Evolutionary conservation across 129 eudicot genomes (phyloP), one percentile per base, ranked within the genome.

Genomic region (Ambrosia artemisiifolia): DNA sequence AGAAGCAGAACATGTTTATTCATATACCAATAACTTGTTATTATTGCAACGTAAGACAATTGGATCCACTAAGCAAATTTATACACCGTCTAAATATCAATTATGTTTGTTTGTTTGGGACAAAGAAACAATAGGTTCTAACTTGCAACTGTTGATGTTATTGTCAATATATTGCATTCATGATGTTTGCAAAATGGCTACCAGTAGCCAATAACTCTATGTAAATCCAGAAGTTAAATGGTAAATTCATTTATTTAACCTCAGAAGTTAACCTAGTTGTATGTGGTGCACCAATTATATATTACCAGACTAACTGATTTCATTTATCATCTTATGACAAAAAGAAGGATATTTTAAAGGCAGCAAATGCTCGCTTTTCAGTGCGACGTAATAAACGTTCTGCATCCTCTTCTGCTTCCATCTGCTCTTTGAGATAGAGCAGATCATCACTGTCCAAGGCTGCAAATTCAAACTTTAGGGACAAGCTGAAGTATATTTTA

Each of bases 381-480:
- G 98, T 89, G 67, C 96, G 96, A 20, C 95, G 95, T 65, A 93
- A 71, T 67, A 93, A 86, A 44, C 96, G 98, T 74, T 92, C 98
- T 6, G 98, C 98, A 62, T 92, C 98, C 77, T 89, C 92, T 87
- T 93, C 98, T 62, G 98, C 98, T 80, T 93, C 98, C 98, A 93
- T 93, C 81, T 93, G 98, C 86, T 93, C 98, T 76, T 93, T 93
- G 63, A 93, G 98, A 87, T 93, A 93, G 67, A 93, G 96, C 78
- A 93, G 85, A 77, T 93, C 98, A 67, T 93, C 98, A 73, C 98
- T 93, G 82, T 93, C 98, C 95, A 93, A 74, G 65, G 98, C 98
- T 93, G 98, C 88, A 89, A 64, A 36, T 74, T 68, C 49, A 78
- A 72, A 69, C 82, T 84, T 84, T 75, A 79, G 60, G 75, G 59